phyloP scores from a whole-genome alignment of 306 rosid species.

The Arachis hypogaea region DNA sequence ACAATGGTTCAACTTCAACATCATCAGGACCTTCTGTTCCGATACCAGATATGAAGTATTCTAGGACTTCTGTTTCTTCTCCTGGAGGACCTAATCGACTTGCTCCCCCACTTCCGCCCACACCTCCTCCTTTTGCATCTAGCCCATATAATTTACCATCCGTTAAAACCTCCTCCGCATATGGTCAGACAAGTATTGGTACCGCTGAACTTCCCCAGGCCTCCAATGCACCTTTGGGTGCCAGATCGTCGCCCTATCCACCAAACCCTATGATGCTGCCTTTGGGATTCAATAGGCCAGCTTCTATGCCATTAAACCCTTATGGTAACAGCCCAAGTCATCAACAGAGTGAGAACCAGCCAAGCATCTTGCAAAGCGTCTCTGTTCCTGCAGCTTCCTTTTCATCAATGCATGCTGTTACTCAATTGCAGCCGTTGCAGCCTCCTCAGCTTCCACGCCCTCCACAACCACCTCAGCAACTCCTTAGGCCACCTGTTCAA shows the following conservation, averaged over 20 bases:
- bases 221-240: constrained; percentile 56
- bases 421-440: constrained; percentile 94
- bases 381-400: constrained; percentile 60
- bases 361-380: constrained; percentile 62
- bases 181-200: constrained; percentile 62
- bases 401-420: constrained; percentile 69
- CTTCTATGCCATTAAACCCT: constrained; percentile 59
- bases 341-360: constrained; percentile 72
- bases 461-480: constrained; percentile 96
- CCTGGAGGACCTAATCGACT: constrained; percentile 77
- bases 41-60: constrained; percentile 64
- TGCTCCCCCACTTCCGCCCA: constrained; percentile 97
- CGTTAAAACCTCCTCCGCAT: constrained; percentile 59
- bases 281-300: constrained; percentile 60
- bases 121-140: constrained; percentile 88
- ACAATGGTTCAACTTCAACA: constrained; percentile 49
- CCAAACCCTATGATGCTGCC: constrained; percentile 57
- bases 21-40: constrained; percentile 57
- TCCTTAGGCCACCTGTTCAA: constrained; percentile 81
- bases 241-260: constrained; percentile 63
- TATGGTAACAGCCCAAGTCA: constrained; percentile 68
- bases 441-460: constrained; percentile 98
- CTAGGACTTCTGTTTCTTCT: constrained; percentile 66
- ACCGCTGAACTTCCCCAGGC: constrained; percentile 59
- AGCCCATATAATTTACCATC: constrained; percentile 66